Base-by-base conservation (phyloP, 179 eudicot species). In the Silene noctiflora region DNA sequence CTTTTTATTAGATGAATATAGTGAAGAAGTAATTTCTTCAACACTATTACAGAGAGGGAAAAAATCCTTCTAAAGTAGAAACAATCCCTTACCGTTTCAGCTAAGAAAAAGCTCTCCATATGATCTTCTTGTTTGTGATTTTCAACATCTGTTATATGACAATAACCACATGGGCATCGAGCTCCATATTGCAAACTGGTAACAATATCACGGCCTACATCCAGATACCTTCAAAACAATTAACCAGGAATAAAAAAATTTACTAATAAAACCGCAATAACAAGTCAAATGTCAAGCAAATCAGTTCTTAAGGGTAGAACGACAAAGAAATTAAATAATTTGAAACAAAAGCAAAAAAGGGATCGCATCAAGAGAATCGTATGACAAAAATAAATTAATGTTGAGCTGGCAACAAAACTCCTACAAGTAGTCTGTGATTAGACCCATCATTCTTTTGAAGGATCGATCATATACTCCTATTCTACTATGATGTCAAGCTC, bases 61-160 rank as follows among this genome's bases (percentile, higher is more conserved):
- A 0, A 21, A 42, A 21, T 22, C 33, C 24, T 69, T 69, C 14
- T 1, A 17, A 74, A 64, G 24, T 42, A 77, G 25, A 48, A 48
- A 64, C 3, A 46, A 46, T 63, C 10, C 55, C 90, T 83, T 87
- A 95, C 99, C 42, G 99, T 95, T 87, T 95, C 99, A 55, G 99
- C 93, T 75, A 95, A 85, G 75, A 95, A 95, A 84, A 95, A 95
- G 84, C 99, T 95, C 84, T 95, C 99, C 99, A 95, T 95, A 84
- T 93, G 93, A 83, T 95, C 98, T 86, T 95, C 99, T 85, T 87
- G 97, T 79, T 82, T 84, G 89, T 95, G 99, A 87, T 84, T 86
- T 87, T 95, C 99, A 58, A 95, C 99, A 82, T 95, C 99, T 70
- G 91, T 83, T 78, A 95, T 93, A 84, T 93, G 99, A 77, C 99